These are phyloP conservation scores for Nematodospora valgi DNA, from an alignment of 805 yeast species.

Conservation along the genomic window DNA sequence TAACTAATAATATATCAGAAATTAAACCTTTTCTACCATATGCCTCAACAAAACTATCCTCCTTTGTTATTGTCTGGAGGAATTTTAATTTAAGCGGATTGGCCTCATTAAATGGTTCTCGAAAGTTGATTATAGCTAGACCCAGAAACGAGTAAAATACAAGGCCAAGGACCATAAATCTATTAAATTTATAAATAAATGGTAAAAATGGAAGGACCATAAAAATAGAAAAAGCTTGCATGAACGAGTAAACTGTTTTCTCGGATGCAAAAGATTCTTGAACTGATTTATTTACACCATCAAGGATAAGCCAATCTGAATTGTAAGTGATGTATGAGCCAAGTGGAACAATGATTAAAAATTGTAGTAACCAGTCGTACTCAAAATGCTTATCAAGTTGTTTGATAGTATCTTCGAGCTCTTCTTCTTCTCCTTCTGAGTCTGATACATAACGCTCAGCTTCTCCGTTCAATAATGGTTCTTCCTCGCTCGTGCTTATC, in stretches of 20 bases:
- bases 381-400: conserved; percentile 28
- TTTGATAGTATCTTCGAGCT: neutral
- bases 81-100: conserved; percentile 74
- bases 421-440: neutral
- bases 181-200: conserved; percentile 65
- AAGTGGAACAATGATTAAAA: conserved; percentile 62
- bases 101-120: conserved; percentile 55
- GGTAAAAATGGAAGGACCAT: conserved; percentile 56
- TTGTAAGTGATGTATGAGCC: conserved; percentile 53
- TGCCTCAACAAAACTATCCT: conserved; percentile 51
- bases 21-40: conserved; percentile 51
- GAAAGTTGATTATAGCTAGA: conserved; percentile 31
- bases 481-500: conserved; percentile 10
- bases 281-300: conserved; percentile 65
- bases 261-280: conserved; percentile 59
- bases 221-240: conserved; percentile 26
- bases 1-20: conserved; percentile 45
- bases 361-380: conserved; percentile 83
- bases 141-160: conserved; percentile 35
- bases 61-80: too few species aligned
- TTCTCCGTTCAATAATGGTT: conserved; percentile 6
- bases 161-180: conserved; percentile 42
- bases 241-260: conserved; percentile 24
- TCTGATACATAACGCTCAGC: neutral
- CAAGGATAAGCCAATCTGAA: conserved; percentile 53